Percentiles rank a stretch among this genome's conserved stretches.
Conservation (phyloP, 2,329 filamentous ascomycete genomes). For the Aspergillus piperis region DNA sequence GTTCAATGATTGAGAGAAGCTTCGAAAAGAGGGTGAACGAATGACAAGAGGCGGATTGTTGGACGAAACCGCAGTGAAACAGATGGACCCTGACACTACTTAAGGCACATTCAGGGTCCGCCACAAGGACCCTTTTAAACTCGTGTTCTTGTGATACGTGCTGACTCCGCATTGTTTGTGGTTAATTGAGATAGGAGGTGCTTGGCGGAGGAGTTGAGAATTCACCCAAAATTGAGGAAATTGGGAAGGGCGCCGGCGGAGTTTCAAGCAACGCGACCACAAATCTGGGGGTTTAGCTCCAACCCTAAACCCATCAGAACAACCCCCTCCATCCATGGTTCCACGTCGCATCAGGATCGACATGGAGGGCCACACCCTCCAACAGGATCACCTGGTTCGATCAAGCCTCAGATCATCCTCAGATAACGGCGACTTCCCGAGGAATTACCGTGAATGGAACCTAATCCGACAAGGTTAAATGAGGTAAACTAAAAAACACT, state of each 20-base stretch:
- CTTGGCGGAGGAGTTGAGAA: neutral
- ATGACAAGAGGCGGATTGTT: neutral
- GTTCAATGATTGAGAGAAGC: neutral
- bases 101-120: neutral
- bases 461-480: neutral
- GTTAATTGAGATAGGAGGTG: neutral
- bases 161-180: neutral
- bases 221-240: slow-evolving; percentile 2
- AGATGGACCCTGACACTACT: neutral
- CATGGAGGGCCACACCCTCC: neutral
- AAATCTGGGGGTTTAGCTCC: slow-evolving; percentile 2
- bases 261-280: neutral
- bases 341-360: neutral
- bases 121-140: slow-evolving; percentile 1
- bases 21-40: neutral
- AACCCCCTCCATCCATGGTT: neutral
- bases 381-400: neutral
- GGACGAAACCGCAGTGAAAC: slow-evolving; percentile 6
- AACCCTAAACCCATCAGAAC: neutral
- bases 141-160: neutral
- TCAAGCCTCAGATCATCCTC: neutral
- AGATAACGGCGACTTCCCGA: neutral
- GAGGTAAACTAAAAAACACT: neutral
- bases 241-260: neutral
- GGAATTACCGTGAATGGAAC: neutral